These are phyloP conservation scores for Melanopsichium pennsylvanicum DNA, from an alignment of 1,284 basidiomycete species.

Conservation along the genomic window DNA sequence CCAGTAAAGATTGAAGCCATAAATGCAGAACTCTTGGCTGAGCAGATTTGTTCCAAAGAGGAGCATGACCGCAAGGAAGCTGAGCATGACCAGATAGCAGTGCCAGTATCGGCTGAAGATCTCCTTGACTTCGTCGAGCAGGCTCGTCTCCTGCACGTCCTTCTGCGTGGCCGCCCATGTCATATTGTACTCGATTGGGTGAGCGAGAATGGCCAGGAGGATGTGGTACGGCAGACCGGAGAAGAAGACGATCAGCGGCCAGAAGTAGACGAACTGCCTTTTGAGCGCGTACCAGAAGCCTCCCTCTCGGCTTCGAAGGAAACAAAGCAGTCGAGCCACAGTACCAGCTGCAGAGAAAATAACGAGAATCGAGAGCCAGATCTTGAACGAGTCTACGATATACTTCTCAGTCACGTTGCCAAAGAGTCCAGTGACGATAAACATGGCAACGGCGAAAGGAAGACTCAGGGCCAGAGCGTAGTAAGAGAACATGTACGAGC, in stretches of 20 bases:
- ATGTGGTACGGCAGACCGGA: slow-evolving; percentile 66
- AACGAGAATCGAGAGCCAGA: slow-evolving; percentile 79
- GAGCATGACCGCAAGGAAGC: slow-evolving; percentile 73
- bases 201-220: slow-evolving; percentile 77
- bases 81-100: slow-evolving; percentile 70
- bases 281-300: slow-evolving; percentile 71
- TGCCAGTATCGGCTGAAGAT: slow-evolving; percentile 68
- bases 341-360: slow-evolving; percentile 80
- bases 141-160: slow-evolving; percentile 69
- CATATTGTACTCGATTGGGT: slow-evolving; percentile 84
- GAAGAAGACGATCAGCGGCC: slow-evolving; percentile 68
- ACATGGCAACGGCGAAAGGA: slow-evolving; percentile 75
- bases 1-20: slow-evolving; percentile 38
- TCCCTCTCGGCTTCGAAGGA: slow-evolving; percentile 78
- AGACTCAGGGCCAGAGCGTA: slow-evolving; percentile 79
- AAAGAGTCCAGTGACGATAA: slow-evolving; percentile 75
- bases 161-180: slow-evolving; percentile 70
- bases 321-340: slow-evolving; percentile 75
- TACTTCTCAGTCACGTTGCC: slow-evolving; percentile 75
- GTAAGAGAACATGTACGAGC: slow-evolving; percentile 77
- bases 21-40: slow-evolving; percentile 72
- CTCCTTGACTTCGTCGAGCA: slow-evolving; percentile 83
- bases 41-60: slow-evolving; percentile 71
- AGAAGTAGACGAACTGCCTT: slow-evolving; percentile 79
- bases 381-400: slow-evolving; percentile 70